Evolutionary conservation across 768 basidiomycete genomes (phyloP), one percentile per base, ranked within the genome.

Genomic region (Hemileccinum impolitum): DNA sequence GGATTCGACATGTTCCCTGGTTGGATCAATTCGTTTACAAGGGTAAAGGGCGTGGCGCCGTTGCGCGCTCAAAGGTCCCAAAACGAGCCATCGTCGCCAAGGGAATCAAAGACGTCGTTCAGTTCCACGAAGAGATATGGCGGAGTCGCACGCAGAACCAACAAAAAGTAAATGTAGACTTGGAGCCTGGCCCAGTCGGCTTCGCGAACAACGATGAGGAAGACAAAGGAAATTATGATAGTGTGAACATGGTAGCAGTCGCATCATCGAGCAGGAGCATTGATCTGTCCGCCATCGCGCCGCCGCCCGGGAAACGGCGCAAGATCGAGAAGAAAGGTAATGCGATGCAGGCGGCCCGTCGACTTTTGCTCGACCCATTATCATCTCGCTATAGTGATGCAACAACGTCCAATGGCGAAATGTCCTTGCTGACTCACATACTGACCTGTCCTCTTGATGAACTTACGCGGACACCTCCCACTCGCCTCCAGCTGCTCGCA

Each of bases 1-100:
- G 80, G 75, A 77, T 82, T 23, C 71, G 75, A 42, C 75, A 78
- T n/a, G 73, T 91, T 3, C 85, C 87, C 5, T 92, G 89, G 90
- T 70, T 90, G 11, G 75, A 81, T 52, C 75, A 79, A 39, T 82
- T 82, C 52, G 65, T 72, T 11, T 55, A 51, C 56, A 65, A 75
- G 68, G 54, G 50, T 30, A 66, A 63, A 40, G 61, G 59, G 39
- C 61, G 53, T 21, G 55, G 61, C 35, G 40, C 61, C 19, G 66
- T 69, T 39, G 79, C 83, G 0, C 75, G 82, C 11, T 77, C 84
- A 14, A 84, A 81, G 59, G 68, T 79, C 36, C 68, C 84, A 11
- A 84, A 82, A 62, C 76, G 87, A n/a, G 63, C 72, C 31, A 66
- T 86, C 42, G 81, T 85, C 45, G 84, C 85, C 28, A 78, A 78